Conservation (phyloP, 108 stramenopile genomes). For the Nitzschia inconspicua region DNA sequence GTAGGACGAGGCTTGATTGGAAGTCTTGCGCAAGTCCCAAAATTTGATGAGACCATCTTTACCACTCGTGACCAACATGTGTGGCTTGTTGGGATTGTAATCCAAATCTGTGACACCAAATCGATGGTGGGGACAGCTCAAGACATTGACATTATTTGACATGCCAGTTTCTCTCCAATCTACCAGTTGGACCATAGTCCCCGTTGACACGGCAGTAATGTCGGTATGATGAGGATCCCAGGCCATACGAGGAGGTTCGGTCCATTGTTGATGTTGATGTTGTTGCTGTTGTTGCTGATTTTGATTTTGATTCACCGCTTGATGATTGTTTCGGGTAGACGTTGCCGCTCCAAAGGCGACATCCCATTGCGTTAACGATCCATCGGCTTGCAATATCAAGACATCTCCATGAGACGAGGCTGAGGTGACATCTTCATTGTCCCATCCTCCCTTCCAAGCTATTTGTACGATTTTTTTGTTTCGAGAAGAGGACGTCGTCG, state of each 20-base stretch:
- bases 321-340: slow-evolving; percentile 1
- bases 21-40: slow-evolving; percentile 84
- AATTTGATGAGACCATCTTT: slow-evolving; percentile 93
- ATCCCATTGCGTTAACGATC: slow-evolving; percentile 29
- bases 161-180: slow-evolving; percentile 53
- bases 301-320: background rate
- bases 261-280: background rate
- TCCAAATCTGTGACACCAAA: slow-evolving; percentile 79
- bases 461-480: slow-evolving; percentile 14
- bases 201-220: slow-evolving; percentile 40
- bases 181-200: slow-evolving; percentile 37
- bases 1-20: background rate
- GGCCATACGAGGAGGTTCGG: slow-evolving; percentile 51
- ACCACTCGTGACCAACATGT: slow-evolving; percentile 81
- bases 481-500: background rate
- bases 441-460: slow-evolving; percentile 13
- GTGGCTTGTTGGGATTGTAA: slow-evolving; percentile 95
- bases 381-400: slow-evolving; percentile 20
- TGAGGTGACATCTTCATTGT: background rate
- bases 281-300: background rate
- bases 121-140: slow-evolving; percentile 47
- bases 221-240: slow-evolving; percentile 80
- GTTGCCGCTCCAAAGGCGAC: slow-evolving; percentile 22
- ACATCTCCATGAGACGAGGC: slow-evolving; percentile 12
- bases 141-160: slow-evolving; percentile 16